Evolutionary conservation across 176 grass and related monocot species (phyloP).

Genomic region (Lolium perenne): DNA sequence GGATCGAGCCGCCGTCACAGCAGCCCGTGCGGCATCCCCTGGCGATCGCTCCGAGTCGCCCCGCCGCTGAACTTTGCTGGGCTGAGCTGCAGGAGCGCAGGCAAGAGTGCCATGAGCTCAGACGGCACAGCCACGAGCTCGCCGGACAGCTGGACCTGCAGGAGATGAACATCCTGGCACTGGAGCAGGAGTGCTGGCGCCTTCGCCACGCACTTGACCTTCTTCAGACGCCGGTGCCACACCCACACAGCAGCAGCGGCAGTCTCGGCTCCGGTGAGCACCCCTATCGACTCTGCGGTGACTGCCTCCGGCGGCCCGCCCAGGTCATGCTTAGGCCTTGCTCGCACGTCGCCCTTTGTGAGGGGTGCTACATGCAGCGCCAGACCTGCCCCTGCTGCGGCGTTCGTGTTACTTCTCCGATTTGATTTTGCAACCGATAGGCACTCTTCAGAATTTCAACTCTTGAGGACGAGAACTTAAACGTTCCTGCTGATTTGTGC

Average conservation of each 20-base stretch:
- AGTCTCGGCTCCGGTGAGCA: not conserved
- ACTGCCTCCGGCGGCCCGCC: not conserved
- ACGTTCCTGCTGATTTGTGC: not conserved
- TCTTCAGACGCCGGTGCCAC: not conserved
- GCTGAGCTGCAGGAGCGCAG: not conserved
- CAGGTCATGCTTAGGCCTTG: not conserved
- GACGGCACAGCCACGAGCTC: not conserved
- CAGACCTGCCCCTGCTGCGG: not conserved
- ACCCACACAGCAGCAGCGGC: not conserved
- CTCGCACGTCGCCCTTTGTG: not conserved
- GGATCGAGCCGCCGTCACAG: too few relatives aligned
- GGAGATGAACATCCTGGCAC: too few relatives aligned
- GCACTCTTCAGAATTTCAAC: too few relatives aligned
- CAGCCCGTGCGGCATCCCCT: too few relatives aligned
- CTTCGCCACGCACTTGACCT: not conserved
- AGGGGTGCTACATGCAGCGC: not conserved
- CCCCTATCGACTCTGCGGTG: not conserved
- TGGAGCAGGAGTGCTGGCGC: not conserved
- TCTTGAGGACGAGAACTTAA: too few relatives aligned
- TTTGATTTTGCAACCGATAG: too few relatives aligned
- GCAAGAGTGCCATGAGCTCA: not conserved
- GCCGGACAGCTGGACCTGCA: not conserved
- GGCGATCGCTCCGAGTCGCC: too few relatives aligned
- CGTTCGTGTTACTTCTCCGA: too few relatives aligned
- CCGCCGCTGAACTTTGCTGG: not conserved